Percentiles rank a stretch among this genome's conserved stretches.
Conservation (phyloP, 768 basidiomycete species). For the Omphalotus guepiniiformis region DNA sequence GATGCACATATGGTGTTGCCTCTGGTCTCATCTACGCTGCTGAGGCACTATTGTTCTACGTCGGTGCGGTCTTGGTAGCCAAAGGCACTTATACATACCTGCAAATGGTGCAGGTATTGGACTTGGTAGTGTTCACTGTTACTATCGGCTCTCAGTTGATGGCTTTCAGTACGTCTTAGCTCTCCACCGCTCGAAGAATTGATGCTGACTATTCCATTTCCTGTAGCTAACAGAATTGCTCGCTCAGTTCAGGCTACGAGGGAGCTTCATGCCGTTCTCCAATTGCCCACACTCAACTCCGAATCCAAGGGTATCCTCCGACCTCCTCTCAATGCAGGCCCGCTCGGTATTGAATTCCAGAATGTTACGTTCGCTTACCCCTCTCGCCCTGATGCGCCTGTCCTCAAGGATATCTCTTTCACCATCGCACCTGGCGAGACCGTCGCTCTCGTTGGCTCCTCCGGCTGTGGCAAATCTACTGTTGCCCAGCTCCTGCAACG, state of each 20-base stretch:
- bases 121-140: constrained; percentile 90
- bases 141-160: constrained; percentile 89
- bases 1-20: constrained; percentile 76
- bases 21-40: constrained; percentile 84
- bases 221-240: constrained; percentile 68
- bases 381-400: constrained; percentile 59
- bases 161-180: constrained; percentile 75
- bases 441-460: constrained; percentile 88
- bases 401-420: constrained; percentile 66
- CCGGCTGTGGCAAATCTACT: constrained; percentile 92
- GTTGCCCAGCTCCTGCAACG: constrained; percentile 67
- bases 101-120: constrained; percentile 86
- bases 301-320: constrained; percentile 72
- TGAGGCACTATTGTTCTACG: constrained; percentile 88
- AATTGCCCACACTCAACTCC: constrained; percentile 55
- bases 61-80: constrained; percentile 82
- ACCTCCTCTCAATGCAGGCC: constrained; percentile 10
- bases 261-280: constrained; percentile 69
- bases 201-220: constrained; percentile 8
- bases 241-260: constrained; percentile 81
- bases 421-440: constrained; percentile 71
- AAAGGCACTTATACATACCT: constrained; percentile 81
- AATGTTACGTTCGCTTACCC: constrained; percentile 85
- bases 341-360: constrained; percentile 47
- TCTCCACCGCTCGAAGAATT: constrained; percentile 7